phyloP scores from a whole-genome alignment of 108 stramenopile genomes.

The Stephanodiscus minutulus region DNA sequence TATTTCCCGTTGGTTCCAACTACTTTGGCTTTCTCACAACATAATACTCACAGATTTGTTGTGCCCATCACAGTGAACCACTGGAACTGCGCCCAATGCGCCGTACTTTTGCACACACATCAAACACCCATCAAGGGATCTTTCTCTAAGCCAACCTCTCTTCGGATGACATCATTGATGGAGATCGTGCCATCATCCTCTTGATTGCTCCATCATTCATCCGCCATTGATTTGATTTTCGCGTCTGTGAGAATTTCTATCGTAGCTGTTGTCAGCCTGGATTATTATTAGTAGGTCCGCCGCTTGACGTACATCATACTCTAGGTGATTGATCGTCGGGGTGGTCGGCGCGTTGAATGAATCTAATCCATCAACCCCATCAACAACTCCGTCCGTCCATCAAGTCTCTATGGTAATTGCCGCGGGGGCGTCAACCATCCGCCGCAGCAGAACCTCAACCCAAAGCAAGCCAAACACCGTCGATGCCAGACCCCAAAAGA shows the following conservation, averaged over 20 bases:
- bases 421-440: background rate
- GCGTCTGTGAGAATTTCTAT: background rate
- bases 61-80: too few species aligned
- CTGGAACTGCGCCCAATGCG: too few species aligned
- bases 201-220: background rate
- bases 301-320: background rate
- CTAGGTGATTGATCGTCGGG: background rate
- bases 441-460: too few species aligned
- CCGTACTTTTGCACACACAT: too few species aligned
- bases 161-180: too few species aligned
- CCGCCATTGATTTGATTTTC: background rate
- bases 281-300: background rate
- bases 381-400: background rate
- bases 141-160: too few species aligned
- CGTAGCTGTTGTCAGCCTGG: background rate
- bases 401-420: background rate
- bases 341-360: background rate
- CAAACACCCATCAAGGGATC: too few species aligned
- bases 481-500: background rate
- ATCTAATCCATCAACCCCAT: conserved; percentile 8
- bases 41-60: too few species aligned
- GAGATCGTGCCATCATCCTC: too few species aligned
- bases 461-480: background rate
- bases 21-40: too few species aligned
- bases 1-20: too few species aligned